A percentile compares a stretch with the other conserved stretches of the same genome.
phyloP scores from a whole-genome alignment of 805 yeast genomes.

The Saccharomycopsis malanga region DNA sequence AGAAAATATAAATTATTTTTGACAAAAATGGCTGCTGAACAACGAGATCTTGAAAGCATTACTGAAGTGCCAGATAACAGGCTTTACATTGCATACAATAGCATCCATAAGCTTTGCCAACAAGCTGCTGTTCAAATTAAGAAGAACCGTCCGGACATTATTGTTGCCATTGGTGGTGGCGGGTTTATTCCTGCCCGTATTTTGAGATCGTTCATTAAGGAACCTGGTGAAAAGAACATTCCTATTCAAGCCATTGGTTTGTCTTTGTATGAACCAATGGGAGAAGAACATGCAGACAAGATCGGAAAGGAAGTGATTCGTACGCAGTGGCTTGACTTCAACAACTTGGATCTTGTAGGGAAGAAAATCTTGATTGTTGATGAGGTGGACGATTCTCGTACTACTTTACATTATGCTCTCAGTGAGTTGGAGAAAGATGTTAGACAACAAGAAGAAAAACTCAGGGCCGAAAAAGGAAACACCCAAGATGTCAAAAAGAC shows the following conservation, averaged over 20 bases:
- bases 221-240: constrained; percentile 49
- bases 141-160: constrained; percentile 43
- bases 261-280: constrained; percentile 54
- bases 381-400: constrained; percentile 90
- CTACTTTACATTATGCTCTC: constrained; percentile 79
- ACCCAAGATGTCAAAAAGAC: constrained; percentile 55
- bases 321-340: constrained; percentile 87
- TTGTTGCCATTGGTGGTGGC: constrained; percentile 68
- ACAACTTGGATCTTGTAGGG: constrained; percentile 65
- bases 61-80: constrained; percentile 26
- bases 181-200: constrained; percentile 67
- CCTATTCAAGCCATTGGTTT: constrained; percentile 68
- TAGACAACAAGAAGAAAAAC: constrained; percentile 42
- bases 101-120: constrained; percentile 78
- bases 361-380: constrained; percentile 77
- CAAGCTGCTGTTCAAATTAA: constrained; percentile 49
- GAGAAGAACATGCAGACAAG: constrained; percentile 36
- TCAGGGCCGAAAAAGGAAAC: constrained; percentile 55
- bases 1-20: no score
- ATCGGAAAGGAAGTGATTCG: constrained; percentile 78
- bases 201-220: constrained; percentile 54
- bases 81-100: constrained; percentile 66
- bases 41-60: no score
- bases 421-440: constrained; percentile 60
- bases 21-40: no score